A percentile compares a stretch with the other conserved stretches of the same genome.
Conservation (phyloP, 495 filamentous ascomycete genomes). For the Aspergillus indologenus region DNA sequence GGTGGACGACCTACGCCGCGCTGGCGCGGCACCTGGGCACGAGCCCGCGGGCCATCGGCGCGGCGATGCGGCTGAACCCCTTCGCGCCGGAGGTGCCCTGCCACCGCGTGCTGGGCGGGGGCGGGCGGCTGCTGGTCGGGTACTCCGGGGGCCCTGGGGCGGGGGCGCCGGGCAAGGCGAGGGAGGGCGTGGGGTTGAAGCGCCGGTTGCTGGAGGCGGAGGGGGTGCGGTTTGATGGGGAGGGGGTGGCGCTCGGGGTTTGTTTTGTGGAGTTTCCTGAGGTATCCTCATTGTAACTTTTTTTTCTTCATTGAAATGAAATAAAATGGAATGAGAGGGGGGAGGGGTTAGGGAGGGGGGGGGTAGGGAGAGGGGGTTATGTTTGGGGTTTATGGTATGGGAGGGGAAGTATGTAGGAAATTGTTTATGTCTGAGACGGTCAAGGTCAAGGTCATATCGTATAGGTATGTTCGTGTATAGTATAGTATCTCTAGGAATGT, state of each 20-base stretch:
- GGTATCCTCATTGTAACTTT: too few relatives aligned
- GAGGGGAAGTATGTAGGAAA: too few relatives aligned
- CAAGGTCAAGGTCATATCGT: too few relatives aligned
- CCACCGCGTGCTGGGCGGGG: constrained; percentile 37
- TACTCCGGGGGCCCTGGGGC: constrained; percentile 22
- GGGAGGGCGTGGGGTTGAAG: constrained; percentile 19
- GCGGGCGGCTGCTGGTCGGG: constrained; percentile 15
- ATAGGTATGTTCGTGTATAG: too few relatives aligned
- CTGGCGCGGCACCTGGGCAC: constrained; percentile 63
- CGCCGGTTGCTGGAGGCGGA: constrained; percentile 22
- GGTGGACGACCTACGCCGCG: constrained; percentile 70
- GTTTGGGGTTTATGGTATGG: too few relatives aligned
- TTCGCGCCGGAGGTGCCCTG: constrained; percentile 62
- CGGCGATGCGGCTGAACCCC: constrained; percentile 68
- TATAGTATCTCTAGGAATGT: too few relatives aligned
- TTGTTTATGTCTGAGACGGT: too few relatives aligned
- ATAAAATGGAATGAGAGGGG: too few relatives aligned
- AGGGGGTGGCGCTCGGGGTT: constrained; percentile 17
- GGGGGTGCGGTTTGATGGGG: constrained; percentile 22
- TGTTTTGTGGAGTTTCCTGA: constrained; percentile 23
- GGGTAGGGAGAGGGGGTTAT: too few relatives aligned
- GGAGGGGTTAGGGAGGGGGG: too few relatives aligned
- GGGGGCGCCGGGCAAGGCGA: constrained; percentile 11
- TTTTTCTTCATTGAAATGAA: too few relatives aligned
- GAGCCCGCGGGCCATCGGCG: constrained; percentile 76